Percentiles rank a stretch among this genome's conserved stretches.
Evolutionary conservation across 2,329 filamentous ascomycete species (phyloP).

Genomic region (Pseudogymnoascus sp.): DNA sequence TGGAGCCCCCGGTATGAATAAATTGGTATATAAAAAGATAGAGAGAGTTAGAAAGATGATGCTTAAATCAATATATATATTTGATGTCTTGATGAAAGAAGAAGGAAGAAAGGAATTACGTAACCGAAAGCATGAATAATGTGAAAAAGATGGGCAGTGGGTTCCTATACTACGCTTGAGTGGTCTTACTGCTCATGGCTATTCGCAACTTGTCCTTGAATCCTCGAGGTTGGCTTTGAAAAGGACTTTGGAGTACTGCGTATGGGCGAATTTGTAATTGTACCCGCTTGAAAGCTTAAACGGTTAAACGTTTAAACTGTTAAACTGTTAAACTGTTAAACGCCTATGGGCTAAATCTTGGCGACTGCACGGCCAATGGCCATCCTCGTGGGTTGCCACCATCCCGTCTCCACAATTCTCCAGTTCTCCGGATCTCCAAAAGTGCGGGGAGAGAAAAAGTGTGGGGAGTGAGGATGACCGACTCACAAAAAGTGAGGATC

Average conservation of each 20-base stretch:
- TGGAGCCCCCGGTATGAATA: background rate
- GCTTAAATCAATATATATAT: background rate
- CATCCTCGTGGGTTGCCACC: background rate
- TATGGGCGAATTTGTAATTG: slow-evolving; percentile 10
- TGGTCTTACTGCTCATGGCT: background rate
- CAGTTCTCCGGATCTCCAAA: background rate
- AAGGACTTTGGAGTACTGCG: background rate
- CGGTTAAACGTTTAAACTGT: background rate
- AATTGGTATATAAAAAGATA: background rate
- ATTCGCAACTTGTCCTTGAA: background rate
- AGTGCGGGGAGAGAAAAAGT: background rate
- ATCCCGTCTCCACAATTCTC: background rate
- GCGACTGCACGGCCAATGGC: background rate
- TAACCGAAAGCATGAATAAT: background rate
- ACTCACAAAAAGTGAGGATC: background rate
- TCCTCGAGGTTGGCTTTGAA: background rate
- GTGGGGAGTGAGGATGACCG: no score
- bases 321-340: background rate
- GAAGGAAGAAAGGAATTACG: background rate
- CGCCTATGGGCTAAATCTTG: background rate
- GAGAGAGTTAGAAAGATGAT: background rate
- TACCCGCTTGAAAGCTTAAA: background rate
- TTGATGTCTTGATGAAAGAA: background rate
- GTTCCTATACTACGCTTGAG: background rate
- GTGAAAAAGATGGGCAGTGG: background rate